Evolutionary conservation across 1,139 yeast genomes (phyloP).

Genomic region (Kluyveromyces sp.): DNA sequence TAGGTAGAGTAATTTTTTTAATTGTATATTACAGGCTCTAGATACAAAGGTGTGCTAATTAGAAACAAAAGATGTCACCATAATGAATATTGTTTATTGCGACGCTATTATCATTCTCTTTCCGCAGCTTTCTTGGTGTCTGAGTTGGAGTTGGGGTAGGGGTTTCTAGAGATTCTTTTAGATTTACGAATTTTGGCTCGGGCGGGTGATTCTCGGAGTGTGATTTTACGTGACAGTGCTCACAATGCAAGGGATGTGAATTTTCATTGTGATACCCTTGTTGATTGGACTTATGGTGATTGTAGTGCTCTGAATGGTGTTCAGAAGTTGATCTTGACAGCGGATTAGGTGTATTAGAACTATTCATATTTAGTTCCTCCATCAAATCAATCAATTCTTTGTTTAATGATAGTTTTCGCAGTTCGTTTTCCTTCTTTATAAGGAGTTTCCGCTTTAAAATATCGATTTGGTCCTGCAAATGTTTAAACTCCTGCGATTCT

Average conservation of each 20-base stretch:
- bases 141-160: slow-evolving; percentile 10
- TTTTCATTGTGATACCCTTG: not conserved
- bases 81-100: slow-evolving; percentile 4
- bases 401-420: slow-evolving; percentile 24
- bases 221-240: slow-evolving; percentile 9
- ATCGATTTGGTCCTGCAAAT: slow-evolving; percentile 25
- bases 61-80: not conserved
- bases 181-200: slow-evolving; percentile 8
- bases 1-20: too few species aligned
- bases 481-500: slow-evolving; percentile 25
- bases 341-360: not conserved
- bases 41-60: too few species aligned
- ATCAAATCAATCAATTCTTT: slow-evolving; percentile 22
- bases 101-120: slow-evolving; percentile 2
- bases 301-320: slow-evolving; percentile 2
- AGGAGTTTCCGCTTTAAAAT: slow-evolving; percentile 21
- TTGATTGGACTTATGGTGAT: not conserved
- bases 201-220: slow-evolving; percentile 2
- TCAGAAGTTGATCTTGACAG: not conserved
- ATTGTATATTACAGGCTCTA: too few species aligned
- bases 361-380: slow-evolving; percentile 9
- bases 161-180: slow-evolving; percentile 11
- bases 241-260: slow-evolving; percentile 8
- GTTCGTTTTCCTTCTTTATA: slow-evolving; percentile 25
- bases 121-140: slow-evolving; percentile 4